Percentiles rank a stretch among this genome's conserved stretches.
These are phyloP conservation scores for Aspergillus steynii DNA, from an alignment of 495 filamentous ascomycete species.

Conservation along the genomic window DNA sequence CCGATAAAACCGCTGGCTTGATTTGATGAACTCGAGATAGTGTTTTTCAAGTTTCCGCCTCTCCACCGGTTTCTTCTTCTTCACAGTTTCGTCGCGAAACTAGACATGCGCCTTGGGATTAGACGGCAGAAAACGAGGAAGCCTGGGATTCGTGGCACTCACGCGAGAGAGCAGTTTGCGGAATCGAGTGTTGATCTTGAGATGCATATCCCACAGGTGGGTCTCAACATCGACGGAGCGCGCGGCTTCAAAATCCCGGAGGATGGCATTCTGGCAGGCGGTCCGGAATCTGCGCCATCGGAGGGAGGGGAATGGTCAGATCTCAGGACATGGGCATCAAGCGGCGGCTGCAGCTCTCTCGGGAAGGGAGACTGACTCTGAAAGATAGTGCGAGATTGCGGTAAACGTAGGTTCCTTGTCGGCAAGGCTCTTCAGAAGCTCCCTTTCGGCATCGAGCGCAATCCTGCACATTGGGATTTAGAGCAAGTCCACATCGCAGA, in stretches of 20 bases:
- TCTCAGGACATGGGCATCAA: not conserved
- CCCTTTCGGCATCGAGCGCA: constrained; percentile 48
- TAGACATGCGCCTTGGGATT: constrained; percentile 24
- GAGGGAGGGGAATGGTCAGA: constrained; percentile 19
- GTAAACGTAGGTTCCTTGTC: constrained; percentile 57
- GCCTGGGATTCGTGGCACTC: constrained; percentile 18
- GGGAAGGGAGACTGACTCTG: constrained; percentile 50
- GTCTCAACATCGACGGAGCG: constrained; percentile 61
- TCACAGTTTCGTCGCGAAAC: constrained; percentile 55
- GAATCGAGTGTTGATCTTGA: constrained; percentile 73
- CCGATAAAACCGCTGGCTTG: constrained; percentile 81
- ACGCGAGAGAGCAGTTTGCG: constrained; percentile 60
- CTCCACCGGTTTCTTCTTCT: constrained; percentile 71
- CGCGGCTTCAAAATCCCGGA: constrained; percentile 72
- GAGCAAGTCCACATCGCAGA: constrained; percentile 9
- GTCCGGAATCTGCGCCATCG: constrained; percentile 60
- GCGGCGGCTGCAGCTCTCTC: not conserved
- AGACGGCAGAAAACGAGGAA: constrained; percentile 3
- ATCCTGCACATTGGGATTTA: constrained; percentile 34
- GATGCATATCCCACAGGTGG: constrained; percentile 77
- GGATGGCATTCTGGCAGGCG: constrained; percentile 68
- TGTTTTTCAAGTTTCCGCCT: constrained; percentile 75
- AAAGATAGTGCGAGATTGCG: constrained; percentile 57
- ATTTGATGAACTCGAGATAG: constrained; percentile 82
- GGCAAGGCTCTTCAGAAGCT: constrained; percentile 50